Conservation (phyloP, 1,284 basidiomycete genomes). For the Dichomitus squalens region DNA sequence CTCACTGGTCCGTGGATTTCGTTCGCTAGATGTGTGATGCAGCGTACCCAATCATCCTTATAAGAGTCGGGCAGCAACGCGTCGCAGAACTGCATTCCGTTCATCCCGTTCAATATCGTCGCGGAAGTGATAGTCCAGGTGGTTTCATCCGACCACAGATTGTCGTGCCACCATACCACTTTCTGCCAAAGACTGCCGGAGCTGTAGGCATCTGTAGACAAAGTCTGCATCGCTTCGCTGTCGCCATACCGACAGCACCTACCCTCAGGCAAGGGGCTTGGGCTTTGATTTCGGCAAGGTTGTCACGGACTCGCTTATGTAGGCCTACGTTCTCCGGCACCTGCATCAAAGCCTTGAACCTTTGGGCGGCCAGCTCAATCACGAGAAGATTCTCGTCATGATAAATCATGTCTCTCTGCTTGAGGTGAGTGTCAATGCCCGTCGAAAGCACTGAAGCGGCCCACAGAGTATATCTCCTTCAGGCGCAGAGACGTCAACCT, state of each 20-base stretch:
- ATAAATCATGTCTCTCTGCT: not conserved
- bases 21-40: conserved; percentile 8
- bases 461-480: not conserved
- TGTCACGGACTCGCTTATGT: not conserved
- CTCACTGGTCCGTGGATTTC: not conserved
- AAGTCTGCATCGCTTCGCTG: not conserved
- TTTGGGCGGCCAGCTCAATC: not conserved
- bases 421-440: not conserved
- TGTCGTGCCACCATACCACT: conserved; percentile 9
- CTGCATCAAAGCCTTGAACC: not conserved
- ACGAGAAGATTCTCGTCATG: not conserved
- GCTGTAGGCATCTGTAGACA: not conserved
- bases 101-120: not conserved
- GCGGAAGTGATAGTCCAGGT: not conserved
- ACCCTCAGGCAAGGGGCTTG: not conserved
- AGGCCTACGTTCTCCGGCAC: not conserved
- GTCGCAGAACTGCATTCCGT: not conserved
- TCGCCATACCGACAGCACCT: not conserved
- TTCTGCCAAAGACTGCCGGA: not conserved
- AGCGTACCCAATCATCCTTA: conserved; percentile 4
- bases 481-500: not conserved
- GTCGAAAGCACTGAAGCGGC: not conserved
- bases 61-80: not conserved
- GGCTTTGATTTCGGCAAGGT: not conserved
- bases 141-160: conserved; percentile 3